These are phyloP conservation scores for Guadua angustifolia DNA, from an alignment of 176 grass and related monocot genomes.

Conservation along the genomic window DNA sequence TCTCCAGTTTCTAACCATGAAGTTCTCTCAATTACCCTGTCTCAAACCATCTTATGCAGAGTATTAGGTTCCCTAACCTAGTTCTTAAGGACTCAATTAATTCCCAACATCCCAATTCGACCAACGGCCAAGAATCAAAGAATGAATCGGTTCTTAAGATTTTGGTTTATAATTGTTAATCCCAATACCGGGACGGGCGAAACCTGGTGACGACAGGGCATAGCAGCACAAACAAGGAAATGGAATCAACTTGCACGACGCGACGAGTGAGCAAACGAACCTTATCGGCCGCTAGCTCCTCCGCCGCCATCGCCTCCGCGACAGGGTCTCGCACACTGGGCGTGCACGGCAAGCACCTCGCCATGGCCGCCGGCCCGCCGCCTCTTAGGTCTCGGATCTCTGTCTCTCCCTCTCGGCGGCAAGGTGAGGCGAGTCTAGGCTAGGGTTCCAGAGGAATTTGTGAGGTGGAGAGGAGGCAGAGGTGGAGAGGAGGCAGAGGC, in stretches of 20 bases:
- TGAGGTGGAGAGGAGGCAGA: too few species aligned
- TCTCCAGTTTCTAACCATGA: background rate
- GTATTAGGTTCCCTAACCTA: too few species aligned
- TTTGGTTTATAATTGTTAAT: background rate
- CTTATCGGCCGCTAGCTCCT: background rate
- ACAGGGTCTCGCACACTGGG: background rate
- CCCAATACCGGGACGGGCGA: background rate
- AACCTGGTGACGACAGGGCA: background rate
- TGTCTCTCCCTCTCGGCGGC: too few species aligned
- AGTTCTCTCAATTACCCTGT: too few species aligned
- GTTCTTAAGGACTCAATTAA: background rate
- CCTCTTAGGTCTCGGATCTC: too few species aligned
- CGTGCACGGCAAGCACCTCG: conserved; percentile 2
- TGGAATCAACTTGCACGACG: background rate
- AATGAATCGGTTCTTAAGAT: background rate
- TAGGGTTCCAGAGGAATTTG: too few species aligned
- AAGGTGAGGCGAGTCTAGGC: too few species aligned
- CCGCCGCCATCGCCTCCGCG: background rate
- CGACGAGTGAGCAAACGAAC: background rate
- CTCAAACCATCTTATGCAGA: too few species aligned
- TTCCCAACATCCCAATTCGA: background rate
- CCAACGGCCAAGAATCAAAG: background rate
- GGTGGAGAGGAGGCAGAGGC: too few species aligned
- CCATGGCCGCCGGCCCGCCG: background rate
- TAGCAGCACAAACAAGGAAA: background rate